A percentile compares a stretch with the other conserved stretches of the same genome.
These are phyloP conservation scores for Oryza coarctata DNA, from an alignment of 176 grass and related monocot genomes.

Conservation along the genomic window DNA sequence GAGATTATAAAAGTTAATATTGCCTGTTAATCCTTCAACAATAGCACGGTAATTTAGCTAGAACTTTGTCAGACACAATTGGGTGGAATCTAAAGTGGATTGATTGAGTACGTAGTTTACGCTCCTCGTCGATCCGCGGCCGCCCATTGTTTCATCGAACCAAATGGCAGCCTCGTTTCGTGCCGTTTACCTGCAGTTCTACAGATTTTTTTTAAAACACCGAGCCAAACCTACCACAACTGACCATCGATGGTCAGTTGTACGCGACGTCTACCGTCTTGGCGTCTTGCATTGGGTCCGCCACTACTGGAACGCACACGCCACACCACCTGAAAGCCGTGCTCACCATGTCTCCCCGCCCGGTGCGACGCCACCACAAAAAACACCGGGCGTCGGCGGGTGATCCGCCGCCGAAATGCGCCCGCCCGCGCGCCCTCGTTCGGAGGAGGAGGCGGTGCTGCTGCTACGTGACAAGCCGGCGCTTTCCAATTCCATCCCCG, in stretches of 20 bases:
- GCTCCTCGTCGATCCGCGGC: not conserved
- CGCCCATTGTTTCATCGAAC: not conserved
- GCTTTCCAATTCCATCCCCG: too few species aligned
- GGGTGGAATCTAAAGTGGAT: not conserved
- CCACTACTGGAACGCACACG: not conserved
- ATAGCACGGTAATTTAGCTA: not conserved
- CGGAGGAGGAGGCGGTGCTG: too few species aligned
- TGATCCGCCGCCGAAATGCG: too few species aligned
- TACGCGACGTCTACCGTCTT: too few species aligned
- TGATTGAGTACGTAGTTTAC: not conserved
- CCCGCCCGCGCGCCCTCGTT: too few species aligned
- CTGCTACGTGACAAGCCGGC: too few species aligned
- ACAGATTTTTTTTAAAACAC: too few species aligned
- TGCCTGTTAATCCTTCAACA: not conserved
- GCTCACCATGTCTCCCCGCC: too few species aligned
- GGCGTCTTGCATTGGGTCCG: not conserved
- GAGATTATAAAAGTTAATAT: not conserved
- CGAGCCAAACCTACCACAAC: too few species aligned
- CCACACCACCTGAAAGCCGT: constrained; percentile 25
- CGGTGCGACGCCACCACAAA: too few species aligned
- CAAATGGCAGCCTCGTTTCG: not conserved
- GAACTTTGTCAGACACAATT: not conserved
- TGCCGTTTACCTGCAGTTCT: not conserved
- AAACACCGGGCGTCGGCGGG: too few species aligned
- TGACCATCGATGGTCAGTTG: too few species aligned